Conservation (phyloP, 2,329 filamentous ascomycete species). For the Nemania sp. region DNA sequence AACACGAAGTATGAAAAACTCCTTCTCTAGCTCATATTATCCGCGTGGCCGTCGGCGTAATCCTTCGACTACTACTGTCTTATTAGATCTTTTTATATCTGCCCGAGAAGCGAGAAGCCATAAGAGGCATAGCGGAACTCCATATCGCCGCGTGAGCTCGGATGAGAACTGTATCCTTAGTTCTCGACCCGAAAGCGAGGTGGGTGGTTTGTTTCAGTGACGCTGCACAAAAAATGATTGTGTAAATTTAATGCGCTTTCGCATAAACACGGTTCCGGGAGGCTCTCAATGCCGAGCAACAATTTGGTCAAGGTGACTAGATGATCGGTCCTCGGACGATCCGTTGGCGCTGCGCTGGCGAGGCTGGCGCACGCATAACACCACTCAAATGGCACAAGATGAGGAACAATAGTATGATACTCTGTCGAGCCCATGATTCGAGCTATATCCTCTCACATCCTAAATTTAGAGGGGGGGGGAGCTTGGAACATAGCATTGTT, state of each 20-base stretch:
- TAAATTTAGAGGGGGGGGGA: conserved; percentile 5
- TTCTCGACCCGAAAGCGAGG: conserved; percentile 7
- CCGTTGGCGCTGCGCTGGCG: conserved; percentile 9
- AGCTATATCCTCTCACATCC: conserved; percentile 13
- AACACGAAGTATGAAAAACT: too few species aligned
- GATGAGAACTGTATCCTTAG: conserved; percentile 11
- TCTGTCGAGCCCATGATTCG: conserved; percentile 20
- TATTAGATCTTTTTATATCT: too few species aligned
- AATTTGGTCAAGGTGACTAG: conserved; percentile 10
- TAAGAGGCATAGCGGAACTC: conserved; percentile 9
- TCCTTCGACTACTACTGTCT: too few species aligned
- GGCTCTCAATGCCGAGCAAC: conserved; percentile 6
- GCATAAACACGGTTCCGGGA: conserved; percentile 15
- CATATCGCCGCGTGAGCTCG: conserved; percentile 14
- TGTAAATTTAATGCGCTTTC: conserved; percentile 4
- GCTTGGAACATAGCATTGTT: conserved; percentile 12
- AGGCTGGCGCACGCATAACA: conserved; percentile 2
- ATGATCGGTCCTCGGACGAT: conserved; percentile 9
- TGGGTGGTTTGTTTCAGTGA: conserved; percentile 11
- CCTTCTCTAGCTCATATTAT: too few species aligned
- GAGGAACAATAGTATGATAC: conserved; percentile 15
- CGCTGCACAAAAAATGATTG: not conserved
- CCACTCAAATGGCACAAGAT: conserved; percentile 19
- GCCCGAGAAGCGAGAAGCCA: too few species aligned
- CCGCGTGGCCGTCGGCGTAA: too few species aligned